Base-by-base conservation (phyloP, 2,329 filamentous ascomycete species). In the Cercospora sp. region DNA sequence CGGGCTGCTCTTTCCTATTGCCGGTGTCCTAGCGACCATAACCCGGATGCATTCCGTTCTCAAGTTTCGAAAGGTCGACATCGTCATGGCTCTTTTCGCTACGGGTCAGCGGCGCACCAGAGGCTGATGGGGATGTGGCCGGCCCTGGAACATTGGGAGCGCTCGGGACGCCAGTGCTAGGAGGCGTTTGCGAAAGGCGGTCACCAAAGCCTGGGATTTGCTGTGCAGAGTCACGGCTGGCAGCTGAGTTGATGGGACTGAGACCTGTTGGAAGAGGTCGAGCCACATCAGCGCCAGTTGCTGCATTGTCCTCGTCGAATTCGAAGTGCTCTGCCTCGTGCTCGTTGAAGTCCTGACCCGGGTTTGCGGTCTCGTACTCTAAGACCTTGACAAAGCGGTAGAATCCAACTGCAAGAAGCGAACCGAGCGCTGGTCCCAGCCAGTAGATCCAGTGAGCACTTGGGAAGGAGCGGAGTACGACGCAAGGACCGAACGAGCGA, bases 391-490 rank as follows among this genome's bases (percentile, higher is more conserved):
- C 79, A 67, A 84, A 74, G 31, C 80, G 79, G 74, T 85, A 85
- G 73, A 85, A 83, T n/a, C 78, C 71, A 2, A 83, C 82, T 12
- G 83, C 82, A 2, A 84, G 66, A 12, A 83, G 65, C 3, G 82
- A 74, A 18, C 83, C 83, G 5, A 85, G 76, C 5, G 79, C 69
- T 5, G 83, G 83, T 0, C 83, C 83, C 57, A 84, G 66, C 83
- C 83, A 85, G 75, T 85, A 85, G 66, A 85, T 82, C 82, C 83
- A 85, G 73, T 85, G 83, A 68, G 83, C 80, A 53, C 75, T 72
- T 5, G 80, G 77, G 72, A 84, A 85, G 8, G 64, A 75, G 48
- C 73, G 72, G 3, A 81, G 76, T 31, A 82, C 76, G n/a, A 84
- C 81, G 67, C 80, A 80, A 20, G 83, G 83, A 23, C 82, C 83